phyloP scores from a whole-genome alignment of 73 alveolate species.

The Diophrys sp. region DNA sequence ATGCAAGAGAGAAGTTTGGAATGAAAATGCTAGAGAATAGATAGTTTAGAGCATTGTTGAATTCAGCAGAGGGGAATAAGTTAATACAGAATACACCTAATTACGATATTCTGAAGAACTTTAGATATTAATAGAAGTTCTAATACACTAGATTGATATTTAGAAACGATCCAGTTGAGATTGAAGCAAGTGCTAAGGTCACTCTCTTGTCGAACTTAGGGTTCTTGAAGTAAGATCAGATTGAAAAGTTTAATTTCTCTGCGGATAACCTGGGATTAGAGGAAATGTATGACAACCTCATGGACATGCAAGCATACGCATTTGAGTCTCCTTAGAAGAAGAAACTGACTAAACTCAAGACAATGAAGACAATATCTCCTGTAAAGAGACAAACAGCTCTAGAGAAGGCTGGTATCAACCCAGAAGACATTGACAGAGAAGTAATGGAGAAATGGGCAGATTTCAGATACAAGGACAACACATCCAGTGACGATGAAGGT shows the following conservation, averaged over 20 bases:
- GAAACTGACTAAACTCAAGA: too few species aligned
- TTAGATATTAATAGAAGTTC: slow-evolving; percentile 17
- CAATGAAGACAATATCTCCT: too few species aligned
- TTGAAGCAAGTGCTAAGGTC: slow-evolving; percentile 14
- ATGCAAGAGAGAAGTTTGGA: slow-evolving; percentile 36
- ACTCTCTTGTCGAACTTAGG: neutral
- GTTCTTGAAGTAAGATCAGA: neutral
- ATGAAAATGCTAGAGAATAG: neutral
- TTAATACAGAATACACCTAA: slow-evolving; percentile 4
- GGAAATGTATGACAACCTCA: too few species aligned
- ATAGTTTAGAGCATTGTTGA: neutral
- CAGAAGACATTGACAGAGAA: too few species aligned
- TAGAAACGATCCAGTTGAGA: slow-evolving; percentile 34
- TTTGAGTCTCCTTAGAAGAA: too few species aligned
- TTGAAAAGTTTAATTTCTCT: neutral
- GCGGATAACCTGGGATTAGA: neutral
- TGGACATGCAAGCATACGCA: too few species aligned
- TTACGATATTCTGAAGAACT: slow-evolving; percentile 30
- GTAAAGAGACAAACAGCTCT: neutral
- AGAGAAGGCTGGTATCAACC: too few species aligned
- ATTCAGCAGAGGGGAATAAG: neutral
- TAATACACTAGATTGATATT: slow-evolving; percentile 25
- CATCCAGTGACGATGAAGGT: too few species aligned
- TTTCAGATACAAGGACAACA: too few species aligned
- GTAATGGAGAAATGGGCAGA: too few species aligned